A percentile compares a stretch with the other conserved stretches of the same genome.
Evolutionary conservation across 257 asterid species (phyloP).

Genomic region (Linaria vulgaris): DNA sequence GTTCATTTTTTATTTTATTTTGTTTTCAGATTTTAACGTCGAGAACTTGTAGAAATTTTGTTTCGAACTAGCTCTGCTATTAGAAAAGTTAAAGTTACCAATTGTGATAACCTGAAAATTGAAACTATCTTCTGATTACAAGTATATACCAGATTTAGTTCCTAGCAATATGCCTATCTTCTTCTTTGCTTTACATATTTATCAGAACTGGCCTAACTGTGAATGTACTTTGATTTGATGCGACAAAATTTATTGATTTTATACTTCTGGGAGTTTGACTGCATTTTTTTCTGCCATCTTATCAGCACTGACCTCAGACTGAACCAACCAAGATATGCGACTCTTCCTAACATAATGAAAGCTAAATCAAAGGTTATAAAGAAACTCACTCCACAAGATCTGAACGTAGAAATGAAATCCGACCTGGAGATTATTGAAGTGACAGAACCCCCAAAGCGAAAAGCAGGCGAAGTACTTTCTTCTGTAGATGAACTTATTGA

Average conservation of each 20-base stretch:
- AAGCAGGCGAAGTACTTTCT: constrained; percentile 77
- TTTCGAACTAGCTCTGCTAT: background rate
- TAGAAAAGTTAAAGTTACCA: background rate
- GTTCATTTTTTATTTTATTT: too few relatives aligned
- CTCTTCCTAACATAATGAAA: constrained; percentile 96
- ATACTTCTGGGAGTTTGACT: constrained; percentile 2
- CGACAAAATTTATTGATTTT: background rate
- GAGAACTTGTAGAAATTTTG: background rate
- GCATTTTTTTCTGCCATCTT: constrained; percentile 13
- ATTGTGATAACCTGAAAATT: constrained; percentile 1
- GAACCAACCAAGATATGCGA: constrained; percentile 93
- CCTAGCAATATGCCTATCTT: background rate
- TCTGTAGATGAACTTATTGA: constrained; percentile 89
- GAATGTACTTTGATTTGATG: background rate
- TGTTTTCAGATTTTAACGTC: too few relatives aligned
- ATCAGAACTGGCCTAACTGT: background rate
- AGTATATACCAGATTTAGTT: background rate
- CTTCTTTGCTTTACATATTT: background rate
- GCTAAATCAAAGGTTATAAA: constrained; percentile 83
- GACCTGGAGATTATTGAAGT: constrained; percentile 77
- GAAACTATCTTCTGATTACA: background rate
- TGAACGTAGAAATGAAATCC: constrained; percentile 68
- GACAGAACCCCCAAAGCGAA: constrained; percentile 87
- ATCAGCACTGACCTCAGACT: constrained; percentile 86
- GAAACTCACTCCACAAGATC: constrained; percentile 67